Evolutionary conservation across 2,329 filamentous ascomycete species (phyloP).

Genomic region (Botrytis galanthina): DNA sequence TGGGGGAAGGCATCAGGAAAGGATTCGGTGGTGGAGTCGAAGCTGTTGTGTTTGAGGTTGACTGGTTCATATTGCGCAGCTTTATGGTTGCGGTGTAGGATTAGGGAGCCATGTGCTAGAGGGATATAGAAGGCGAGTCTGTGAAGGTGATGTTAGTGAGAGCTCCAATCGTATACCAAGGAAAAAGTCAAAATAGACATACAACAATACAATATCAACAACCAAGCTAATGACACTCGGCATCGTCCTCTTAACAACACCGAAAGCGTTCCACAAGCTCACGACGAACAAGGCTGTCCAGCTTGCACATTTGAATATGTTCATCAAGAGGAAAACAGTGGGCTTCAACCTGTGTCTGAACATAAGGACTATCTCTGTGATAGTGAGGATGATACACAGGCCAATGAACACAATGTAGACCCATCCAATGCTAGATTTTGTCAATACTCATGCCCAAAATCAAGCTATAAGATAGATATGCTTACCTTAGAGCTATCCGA

Average conservation of each 20-base stretch:
- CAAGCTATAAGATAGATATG: not conserved
- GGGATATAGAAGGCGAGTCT: slow-evolving; percentile 33
- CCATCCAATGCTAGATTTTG: slow-evolving; percentile 1
- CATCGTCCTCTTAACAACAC: not conserved
- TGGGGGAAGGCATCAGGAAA: not conserved
- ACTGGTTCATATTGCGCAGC: slow-evolving; percentile 3
- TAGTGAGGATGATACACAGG: slow-evolving; percentile 29
- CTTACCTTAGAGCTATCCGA: not conserved
- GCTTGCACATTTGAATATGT: slow-evolving; percentile 27
- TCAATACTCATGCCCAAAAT: not conserved
- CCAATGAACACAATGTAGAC: slow-evolving; percentile 4
- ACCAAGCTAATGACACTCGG: slow-evolving; percentile 19
- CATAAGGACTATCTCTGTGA: slow-evolving; percentile 33
- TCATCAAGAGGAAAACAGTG: slow-evolving; percentile 29
- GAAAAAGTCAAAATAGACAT: not conserved
- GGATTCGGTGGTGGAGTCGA: not conserved
- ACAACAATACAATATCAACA: slow-evolving; percentile 29
- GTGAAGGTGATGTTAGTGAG: not conserved
- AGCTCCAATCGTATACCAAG: not conserved
- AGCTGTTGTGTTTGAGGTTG: slow-evolving; percentile 2
- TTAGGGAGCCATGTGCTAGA: slow-evolving; percentile 32
- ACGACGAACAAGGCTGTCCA: slow-evolving; percentile 28
- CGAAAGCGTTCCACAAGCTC: slow-evolving; percentile 21
- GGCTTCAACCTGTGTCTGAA: slow-evolving; percentile 30
- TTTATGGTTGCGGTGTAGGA: slow-evolving; percentile 27